A percentile compares a stretch with the other conserved stretches of the same genome.
phyloP scores from a whole-genome alignment of 345 rosid genomes.

The Durio zibethinus region DNA sequence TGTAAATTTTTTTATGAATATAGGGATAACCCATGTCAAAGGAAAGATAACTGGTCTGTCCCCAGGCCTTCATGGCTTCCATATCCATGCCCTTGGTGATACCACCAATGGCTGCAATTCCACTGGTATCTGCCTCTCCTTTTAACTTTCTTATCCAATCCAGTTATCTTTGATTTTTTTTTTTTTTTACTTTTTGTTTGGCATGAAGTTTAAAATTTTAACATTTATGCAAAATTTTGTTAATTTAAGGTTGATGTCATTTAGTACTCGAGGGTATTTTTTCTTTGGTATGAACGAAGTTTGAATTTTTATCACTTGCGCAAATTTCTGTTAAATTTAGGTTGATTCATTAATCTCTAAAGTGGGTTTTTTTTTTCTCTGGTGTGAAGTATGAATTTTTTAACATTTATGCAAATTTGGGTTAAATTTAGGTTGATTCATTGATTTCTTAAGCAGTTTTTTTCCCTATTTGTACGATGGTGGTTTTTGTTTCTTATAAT shows the following conservation, averaged over 20 bases:
- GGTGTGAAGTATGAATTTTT: not conserved
- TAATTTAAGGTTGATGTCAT: not conserved
- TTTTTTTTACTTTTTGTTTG: not conserved
- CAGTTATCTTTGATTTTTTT: not conserved
- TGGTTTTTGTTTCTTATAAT: not conserved
- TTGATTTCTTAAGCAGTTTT: not conserved
- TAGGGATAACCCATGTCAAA: conserved; percentile 73
- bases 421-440: conserved; percentile 3
- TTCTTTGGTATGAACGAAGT: not conserved
- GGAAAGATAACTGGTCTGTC: conserved; percentile 73
- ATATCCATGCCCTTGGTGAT: conserved; percentile 89
- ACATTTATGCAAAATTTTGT: not conserved
- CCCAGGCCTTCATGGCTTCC: conserved; percentile 88
- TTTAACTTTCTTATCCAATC: not conserved
- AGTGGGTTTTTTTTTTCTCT: not conserved
- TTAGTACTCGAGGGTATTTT: not conserved
- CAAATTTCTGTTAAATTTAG: not conserved
- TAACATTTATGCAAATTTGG: not conserved
- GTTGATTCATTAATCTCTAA: not conserved
- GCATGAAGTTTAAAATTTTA: not conserved
- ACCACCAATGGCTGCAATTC: conserved; percentile 96
- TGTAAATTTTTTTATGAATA: not conserved
- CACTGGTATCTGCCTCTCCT: conserved; percentile 45
- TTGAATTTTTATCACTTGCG: not conserved
- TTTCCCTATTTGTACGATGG: not conserved